Evolutionary conservation across 306 rosid species (phyloP).

Genomic region (Cicer arietinum): DNA sequence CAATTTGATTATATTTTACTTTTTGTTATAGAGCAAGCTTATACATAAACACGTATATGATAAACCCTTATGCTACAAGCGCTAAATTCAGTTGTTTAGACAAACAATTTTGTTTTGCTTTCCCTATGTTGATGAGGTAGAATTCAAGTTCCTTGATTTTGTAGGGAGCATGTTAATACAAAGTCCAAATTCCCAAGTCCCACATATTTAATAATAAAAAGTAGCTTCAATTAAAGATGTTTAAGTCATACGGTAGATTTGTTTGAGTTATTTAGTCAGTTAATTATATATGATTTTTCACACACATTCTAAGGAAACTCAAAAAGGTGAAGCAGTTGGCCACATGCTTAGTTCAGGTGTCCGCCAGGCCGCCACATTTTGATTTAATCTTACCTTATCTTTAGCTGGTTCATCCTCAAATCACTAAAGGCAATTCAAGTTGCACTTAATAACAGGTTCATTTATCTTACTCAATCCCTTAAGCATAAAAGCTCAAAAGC

Average conservation of each 20-base stretch:
- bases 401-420: neutral
- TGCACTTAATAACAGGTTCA: conserved; percentile 16
- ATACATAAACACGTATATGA: too few species aligned
- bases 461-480: neutral
- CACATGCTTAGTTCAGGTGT: neutral
- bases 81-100: too few species aligned
- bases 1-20: too few species aligned
- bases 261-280: conserved; percentile 8
- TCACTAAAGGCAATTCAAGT: conserved; percentile 17
- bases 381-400: neutral
- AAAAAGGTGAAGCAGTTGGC: neutral
- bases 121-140: neutral
- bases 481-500: neutral
- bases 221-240: conserved; percentile 8
- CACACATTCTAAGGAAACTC: too few species aligned
- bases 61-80: too few species aligned
- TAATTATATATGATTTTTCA: conserved; percentile 8
- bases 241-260: neutral
- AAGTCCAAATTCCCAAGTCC: neutral
- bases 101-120: neutral
- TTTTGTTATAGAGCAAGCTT: too few species aligned
- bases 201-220: neutral
- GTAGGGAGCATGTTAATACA: neutral
- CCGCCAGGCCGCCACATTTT: neutral
- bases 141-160: conserved; percentile 22